Evolutionary conservation across 108 stramenopile genomes (phyloP), one percentile per base, ranked within the genome.

Genomic region (Skeletonema marinoi): DNA sequence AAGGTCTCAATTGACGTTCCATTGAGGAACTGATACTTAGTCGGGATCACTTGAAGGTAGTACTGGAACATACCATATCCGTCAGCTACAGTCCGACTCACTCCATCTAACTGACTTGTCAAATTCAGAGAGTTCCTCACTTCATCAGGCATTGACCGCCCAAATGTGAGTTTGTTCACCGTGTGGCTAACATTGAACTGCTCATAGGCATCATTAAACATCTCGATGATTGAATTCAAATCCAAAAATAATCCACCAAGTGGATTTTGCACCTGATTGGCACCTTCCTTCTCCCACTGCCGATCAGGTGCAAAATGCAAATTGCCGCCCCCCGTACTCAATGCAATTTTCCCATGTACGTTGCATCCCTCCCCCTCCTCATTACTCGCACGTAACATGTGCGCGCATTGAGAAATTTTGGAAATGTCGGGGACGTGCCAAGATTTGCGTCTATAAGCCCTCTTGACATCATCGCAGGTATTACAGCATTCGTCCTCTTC

Each of bases 21-120:
- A 61, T 93, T 89, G 35, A 91, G 61, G 38, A 86, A 86, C 51
- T 80, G 82, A 65, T 97, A 98, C 29, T 75, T 61, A 2, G 98
- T 99, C 30, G 98, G 98, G n/a, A 99, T 97, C 69, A 99, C 89
- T 85, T 98, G 89, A 9, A 98, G 68, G 59, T 96, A 96, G 73
- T 96, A 96, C 82, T 99, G 98, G 60, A 95, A 93, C 96, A 97
- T 97, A 9, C 90, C 96, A 65, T 95, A 92, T 3, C 83, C 75
- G 77, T 97, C 97, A 31, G 68, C 36, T 36, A 97, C 84, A 0
- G 70, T 80, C 9, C 95, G 83, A 6, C 46, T 63, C 42, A 82
- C 73, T 32, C 88, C 88, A 61, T 98, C 96, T 62, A 97, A 74
- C 54, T 96, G 95, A 79, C 93, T 83, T 16, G 72, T 74, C 30